Evolutionary conservation across 2,329 filamentous ascomycete species (phyloP).

Genomic region (Ophiostoma triangulosporum): DNA sequence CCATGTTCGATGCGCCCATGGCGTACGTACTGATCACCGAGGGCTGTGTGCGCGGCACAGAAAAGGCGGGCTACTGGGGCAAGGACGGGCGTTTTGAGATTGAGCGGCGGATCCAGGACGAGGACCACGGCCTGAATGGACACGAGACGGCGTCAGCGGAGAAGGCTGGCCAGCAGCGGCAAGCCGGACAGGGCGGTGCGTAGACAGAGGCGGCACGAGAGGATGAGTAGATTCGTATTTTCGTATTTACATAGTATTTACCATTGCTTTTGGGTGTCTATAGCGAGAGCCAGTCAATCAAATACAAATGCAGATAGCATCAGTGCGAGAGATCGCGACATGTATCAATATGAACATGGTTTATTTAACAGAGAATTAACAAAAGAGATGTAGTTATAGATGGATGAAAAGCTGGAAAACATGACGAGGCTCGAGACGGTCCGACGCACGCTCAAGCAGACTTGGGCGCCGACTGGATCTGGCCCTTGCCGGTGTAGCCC

Average conservation of each 20-base stretch:
- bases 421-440: neutral
- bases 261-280: no score
- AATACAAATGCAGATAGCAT: no score
- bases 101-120: slow-evolving; percentile 52
- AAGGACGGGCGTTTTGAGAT: slow-evolving; percentile 58
- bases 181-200: slow-evolving; percentile 35
- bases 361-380: slow-evolving; percentile 1
- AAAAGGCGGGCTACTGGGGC: slow-evolving; percentile 49
- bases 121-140: slow-evolving; percentile 28
- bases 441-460: slow-evolving; percentile 22
- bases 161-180: slow-evolving; percentile 21
- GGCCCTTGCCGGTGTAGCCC: slow-evolving; percentile 64
- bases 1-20: slow-evolving; percentile 70
- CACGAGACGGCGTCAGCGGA: neutral
- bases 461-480: slow-evolving; percentile 56
- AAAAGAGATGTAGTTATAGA: slow-evolving; percentile 1
- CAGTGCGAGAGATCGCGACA: neutral
- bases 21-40: slow-evolving; percentile 65
- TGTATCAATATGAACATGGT: neutral
- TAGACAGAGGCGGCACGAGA: no score
- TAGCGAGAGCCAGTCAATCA: no score
- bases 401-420: neutral
- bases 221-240: no score
- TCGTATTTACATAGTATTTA: neutral
- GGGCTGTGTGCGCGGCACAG: slow-evolving; percentile 48